Conservation (phyloP, 1,284 basidiomycete species). For the Leccinum pachyderme region DNA sequence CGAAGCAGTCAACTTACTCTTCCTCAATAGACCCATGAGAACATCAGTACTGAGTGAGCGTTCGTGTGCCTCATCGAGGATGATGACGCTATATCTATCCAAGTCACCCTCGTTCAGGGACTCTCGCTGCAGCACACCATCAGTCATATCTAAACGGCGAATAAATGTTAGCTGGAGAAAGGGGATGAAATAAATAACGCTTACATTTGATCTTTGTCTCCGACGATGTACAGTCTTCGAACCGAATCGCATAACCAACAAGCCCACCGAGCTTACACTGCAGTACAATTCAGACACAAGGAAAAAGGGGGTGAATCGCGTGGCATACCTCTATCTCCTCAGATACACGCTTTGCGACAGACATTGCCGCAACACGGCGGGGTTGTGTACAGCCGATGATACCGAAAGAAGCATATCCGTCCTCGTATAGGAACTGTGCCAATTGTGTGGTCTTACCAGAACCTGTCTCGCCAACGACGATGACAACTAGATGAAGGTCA, state of each 20-base stretch:
- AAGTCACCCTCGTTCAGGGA: slow-evolving; percentile 95
- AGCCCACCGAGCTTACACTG: slow-evolving; percentile 84
- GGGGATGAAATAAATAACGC: slow-evolving; percentile 23
- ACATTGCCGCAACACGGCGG: slow-evolving; percentile 97
- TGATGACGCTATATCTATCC: slow-evolving; percentile 93
- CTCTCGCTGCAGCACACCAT: slow-evolving; percentile 94
- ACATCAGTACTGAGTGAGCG: slow-evolving; percentile 95
- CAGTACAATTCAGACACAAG: slow-evolving; percentile 1
- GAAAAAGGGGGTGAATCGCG: not conserved
- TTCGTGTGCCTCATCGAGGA: slow-evolving; percentile 97
- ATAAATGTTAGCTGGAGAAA: slow-evolving; percentile 4
- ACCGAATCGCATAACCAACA: slow-evolving; percentile 97
- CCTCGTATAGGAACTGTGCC: slow-evolving; percentile 91
- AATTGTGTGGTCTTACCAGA: slow-evolving; percentile 96
- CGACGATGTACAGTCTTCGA: slow-evolving; percentile 92
- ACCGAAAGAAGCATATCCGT: slow-evolving; percentile 88
- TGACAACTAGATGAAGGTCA: slow-evolving; percentile 56
- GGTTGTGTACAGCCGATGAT: slow-evolving; percentile 96
- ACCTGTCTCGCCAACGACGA: slow-evolving; percentile 95
- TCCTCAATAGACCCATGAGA: slow-evolving; percentile 91
- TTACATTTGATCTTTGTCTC: slow-evolving; percentile 95
- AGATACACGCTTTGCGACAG: slow-evolving; percentile 96
- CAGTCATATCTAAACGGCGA: slow-evolving; percentile 81
- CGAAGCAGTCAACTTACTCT: slow-evolving; percentile 58
- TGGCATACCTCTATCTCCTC: slow-evolving; percentile 83